Evolutionary conservation across 2,329 filamentous ascomycete genomes (phyloP), one percentile per base, ranked within the genome.

Genomic region (Ceratocystis lukuohia): DNA sequence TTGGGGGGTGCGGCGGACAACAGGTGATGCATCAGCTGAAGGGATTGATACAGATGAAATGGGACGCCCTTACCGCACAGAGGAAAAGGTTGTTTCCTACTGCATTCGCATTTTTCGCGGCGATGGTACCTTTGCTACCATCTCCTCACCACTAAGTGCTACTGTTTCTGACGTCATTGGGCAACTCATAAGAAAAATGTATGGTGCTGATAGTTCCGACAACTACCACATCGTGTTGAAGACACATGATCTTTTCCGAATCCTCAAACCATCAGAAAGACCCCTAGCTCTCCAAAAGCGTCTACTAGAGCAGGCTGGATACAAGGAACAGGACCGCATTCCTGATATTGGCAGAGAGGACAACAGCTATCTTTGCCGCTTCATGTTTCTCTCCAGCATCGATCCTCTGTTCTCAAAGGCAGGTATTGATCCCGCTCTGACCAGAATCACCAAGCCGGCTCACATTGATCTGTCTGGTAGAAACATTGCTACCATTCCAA

Each of bases 221-320:
- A 96, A 96, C 71, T 99, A 96, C 74, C 90, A 96, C 74, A 95
- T 99, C 68, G 88, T 97, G 50, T 84, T 99, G 79, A 90, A 88
- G 71, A 96, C 95, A 76, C 92, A 96, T 74, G 91, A 95, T 71
- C 82, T 95, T 25, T 88, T 91, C 20, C 84, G 92, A 59, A 89
- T 96, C 68, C 81, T 99, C 12, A 83, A 86, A 63, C 82, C 86
- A 3, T 81, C 82, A 15, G 94, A 99, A 76, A 84, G 90, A 57
- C 94, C 94, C 0, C 81, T 97, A 45, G 80, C 94, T 28, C 91
- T 99, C 72, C 94, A 99, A 74, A 97, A 96, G 76, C 83, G 87
- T 61, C 80, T 99, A 20, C 78, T 99, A 20, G 88, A 96, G 75
- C 91, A 96, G 76, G 88, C 93, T 65, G 94, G 94, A 8, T 99